Evolutionary conservation across 2,329 filamentous ascomycete species (phyloP).

Genomic region (Colletotrichum spaethianum): DNA sequence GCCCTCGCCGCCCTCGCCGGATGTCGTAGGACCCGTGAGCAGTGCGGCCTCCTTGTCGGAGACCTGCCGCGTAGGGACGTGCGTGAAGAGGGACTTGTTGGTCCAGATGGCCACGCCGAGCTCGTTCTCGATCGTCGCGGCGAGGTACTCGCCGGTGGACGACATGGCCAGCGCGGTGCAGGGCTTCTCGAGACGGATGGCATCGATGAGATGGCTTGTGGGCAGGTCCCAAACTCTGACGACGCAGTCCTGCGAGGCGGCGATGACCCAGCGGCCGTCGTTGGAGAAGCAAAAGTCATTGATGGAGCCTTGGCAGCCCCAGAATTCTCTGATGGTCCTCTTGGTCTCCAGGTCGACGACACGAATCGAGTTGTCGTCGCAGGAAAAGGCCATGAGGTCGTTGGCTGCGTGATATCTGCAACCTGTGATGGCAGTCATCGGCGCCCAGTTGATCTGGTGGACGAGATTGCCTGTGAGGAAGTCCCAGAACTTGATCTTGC

Average conservation of each 20-base stretch:
- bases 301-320: constrained; percentile 81
- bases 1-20: constrained; percentile 84
- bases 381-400: constrained; percentile 89
- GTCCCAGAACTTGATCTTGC: constrained; percentile 98
- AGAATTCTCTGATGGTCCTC: constrained; percentile 92
- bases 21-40: constrained; percentile 79
- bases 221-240: constrained; percentile 95
- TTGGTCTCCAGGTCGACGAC: constrained; percentile 92
- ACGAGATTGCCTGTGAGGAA: constrained; percentile 86
- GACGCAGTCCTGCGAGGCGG: constrained; percentile 84
- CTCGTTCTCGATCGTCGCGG: constrained; percentile 85
- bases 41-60: constrained; percentile 80
- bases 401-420: constrained; percentile 87
- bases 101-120: constrained; percentile 97
- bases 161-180: constrained; percentile 93
- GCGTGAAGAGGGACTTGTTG: constrained; percentile 91
- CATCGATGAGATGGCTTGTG: constrained; percentile 95
- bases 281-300: constrained; percentile 92
- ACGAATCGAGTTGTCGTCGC: constrained; percentile 89
- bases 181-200: constrained; percentile 82
- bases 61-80: constrained; percentile 88
- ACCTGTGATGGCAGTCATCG: constrained; percentile 80
- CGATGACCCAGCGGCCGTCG: constrained; percentile 94
- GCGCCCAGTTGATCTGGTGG: constrained; percentile 87
- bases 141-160: constrained; percentile 91